A percentile compares a stretch with the other conserved stretches of the same genome.
Conservation (phyloP, 2,329 filamentous ascomycete genomes). For the Aspergillus sp. region DNA sequence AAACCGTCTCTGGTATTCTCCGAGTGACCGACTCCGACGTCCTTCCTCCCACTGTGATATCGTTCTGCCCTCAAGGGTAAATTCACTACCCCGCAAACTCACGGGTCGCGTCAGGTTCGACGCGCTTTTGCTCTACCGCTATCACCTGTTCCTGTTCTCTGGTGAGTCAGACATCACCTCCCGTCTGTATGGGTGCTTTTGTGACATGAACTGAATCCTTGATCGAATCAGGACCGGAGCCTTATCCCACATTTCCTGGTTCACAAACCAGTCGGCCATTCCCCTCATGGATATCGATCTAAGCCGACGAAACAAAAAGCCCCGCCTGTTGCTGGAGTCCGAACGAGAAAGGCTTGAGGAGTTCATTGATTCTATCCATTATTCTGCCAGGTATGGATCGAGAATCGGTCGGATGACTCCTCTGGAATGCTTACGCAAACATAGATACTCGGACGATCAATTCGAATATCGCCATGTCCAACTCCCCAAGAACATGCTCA, state of each 20-base stretch:
- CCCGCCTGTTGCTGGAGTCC: constrained; percentile 73
- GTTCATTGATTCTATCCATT: constrained; percentile 91
- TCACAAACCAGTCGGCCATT: constrained; percentile 3
- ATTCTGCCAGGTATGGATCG: constrained; percentile 74
- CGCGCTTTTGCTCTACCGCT: too few species aligned
- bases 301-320: constrained; percentile 80
- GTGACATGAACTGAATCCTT: too few species aligned
- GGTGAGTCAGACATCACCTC: too few species aligned
- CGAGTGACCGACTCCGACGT: too few species aligned
- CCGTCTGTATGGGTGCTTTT: too few species aligned
- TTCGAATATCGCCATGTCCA: constrained; percentile 98
- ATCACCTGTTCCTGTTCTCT: too few species aligned
- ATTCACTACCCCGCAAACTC: too few species aligned
- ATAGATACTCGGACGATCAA: constrained; percentile 86
- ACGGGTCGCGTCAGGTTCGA: too few species aligned
- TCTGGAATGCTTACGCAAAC: constrained; percentile 16
- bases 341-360: constrained; percentile 86
- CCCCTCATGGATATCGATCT: constrained; percentile 64
- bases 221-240: too few species aligned
- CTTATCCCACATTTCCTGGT: not conserved
- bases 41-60: too few species aligned
- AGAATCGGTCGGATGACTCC: not conserved
- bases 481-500: constrained; percentile 96
- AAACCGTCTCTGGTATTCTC: too few species aligned
- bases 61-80: too few species aligned